Evolutionary conservation across 192 early-diverging fungal genomes (phyloP).

Genomic region (Cladochytrium replicatum): DNA sequence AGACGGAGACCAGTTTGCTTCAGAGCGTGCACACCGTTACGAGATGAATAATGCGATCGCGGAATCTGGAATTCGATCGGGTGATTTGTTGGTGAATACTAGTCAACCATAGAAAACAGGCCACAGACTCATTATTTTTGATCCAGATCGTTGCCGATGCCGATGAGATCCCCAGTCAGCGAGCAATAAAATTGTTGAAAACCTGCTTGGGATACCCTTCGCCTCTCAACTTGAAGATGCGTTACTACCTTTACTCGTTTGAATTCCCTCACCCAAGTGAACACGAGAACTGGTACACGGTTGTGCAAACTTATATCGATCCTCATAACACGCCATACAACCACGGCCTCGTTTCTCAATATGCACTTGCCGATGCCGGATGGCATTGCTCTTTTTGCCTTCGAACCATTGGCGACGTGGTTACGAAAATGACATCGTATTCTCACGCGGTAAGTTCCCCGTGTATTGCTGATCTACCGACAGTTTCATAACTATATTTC

Average conservation of each 20-base stretch:
- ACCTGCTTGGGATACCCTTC: neutral
- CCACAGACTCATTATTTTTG: neutral
- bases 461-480: too few relatives aligned
- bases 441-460: neutral
- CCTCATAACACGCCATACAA: neutral
- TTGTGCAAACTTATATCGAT: neutral
- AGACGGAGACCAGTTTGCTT: neutral
- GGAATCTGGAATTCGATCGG: neutral
- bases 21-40: neutral
- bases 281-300: conserved; percentile 1
- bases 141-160: neutral
- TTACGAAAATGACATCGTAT: neutral
- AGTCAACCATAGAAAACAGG: neutral
- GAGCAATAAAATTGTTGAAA: neutral
- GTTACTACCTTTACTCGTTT: neutral
- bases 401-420: neutral
- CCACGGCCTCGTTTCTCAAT: neutral
- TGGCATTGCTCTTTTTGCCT: conserved; percentile 5
- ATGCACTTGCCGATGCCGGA: conserved; percentile 1
- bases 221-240: neutral
- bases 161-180: neutral
- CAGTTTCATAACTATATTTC: too few relatives aligned
- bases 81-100: conserved; percentile 1
- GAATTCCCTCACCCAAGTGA: conserved; percentile 2
- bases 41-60: conserved; percentile 2